Conservation (phyloP, 139 green algal genomes). For the Chlamydomonas sphaeroides region DNA sequence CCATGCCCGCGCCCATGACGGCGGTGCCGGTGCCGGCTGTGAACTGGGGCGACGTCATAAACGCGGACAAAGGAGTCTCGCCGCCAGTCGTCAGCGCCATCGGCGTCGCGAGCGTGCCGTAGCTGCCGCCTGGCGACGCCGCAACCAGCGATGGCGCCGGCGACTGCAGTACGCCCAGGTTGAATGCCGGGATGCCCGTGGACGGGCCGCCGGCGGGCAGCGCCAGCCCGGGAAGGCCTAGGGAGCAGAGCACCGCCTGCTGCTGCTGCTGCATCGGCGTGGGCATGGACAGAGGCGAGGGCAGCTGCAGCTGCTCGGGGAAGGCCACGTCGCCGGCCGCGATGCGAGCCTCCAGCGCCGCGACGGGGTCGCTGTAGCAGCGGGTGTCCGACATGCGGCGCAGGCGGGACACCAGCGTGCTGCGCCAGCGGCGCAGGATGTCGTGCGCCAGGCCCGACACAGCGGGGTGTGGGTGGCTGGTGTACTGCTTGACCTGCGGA, state of each 20-base stretch:
- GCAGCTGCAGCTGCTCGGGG: background rate
- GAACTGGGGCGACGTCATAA: too few species aligned
- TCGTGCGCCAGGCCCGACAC: slow-evolving; percentile 26
- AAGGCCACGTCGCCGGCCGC: background rate
- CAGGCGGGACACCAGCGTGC: background rate
- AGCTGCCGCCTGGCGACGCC: too few species aligned
- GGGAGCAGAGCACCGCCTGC: too few species aligned
- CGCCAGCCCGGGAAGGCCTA: background rate
- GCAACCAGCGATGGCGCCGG: too few species aligned
- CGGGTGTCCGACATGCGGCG: slow-evolving; percentile 1
- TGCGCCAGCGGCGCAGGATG: slow-evolving; percentile 27
- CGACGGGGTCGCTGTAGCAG: slow-evolving; percentile 8
- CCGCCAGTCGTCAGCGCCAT: too few species aligned
- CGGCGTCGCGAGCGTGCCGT: too few species aligned
- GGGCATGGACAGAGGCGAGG: background rate
- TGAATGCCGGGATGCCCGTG: too few species aligned
- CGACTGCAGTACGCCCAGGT: too few species aligned
- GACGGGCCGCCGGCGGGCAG: too few species aligned
- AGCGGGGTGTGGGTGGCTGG: slow-evolving; percentile 40
- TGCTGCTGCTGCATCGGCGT: background rate
- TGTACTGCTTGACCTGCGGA: slow-evolving; percentile 27
- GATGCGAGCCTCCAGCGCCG: background rate
- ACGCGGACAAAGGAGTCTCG: too few species aligned
- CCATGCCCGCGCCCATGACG: too few species aligned
- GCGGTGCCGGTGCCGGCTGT: too few species aligned